A percentile compares a stretch with the other conserved stretches of the same genome.
These are phyloP conservation scores for Fagopyrum esculentum DNA, from an alignment of 148 eudicot genomes.

Conservation along the genomic window DNA sequence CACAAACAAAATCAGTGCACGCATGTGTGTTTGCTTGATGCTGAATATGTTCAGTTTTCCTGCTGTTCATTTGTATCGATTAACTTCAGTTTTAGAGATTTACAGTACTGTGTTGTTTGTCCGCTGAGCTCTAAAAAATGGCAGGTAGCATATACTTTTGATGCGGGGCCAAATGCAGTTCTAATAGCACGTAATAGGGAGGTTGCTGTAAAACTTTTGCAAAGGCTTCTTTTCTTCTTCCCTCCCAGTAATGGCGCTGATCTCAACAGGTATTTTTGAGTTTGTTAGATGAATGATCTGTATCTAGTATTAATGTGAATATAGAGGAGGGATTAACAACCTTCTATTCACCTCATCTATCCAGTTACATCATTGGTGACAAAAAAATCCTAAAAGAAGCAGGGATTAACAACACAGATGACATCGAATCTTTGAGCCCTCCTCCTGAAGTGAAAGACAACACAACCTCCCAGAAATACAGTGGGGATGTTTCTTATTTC, in stretches of 20 bases:
- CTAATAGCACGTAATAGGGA: slow-evolving; percentile 56
- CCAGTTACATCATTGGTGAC: slow-evolving; percentile 80
- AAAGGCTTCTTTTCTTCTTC: slow-evolving; percentile 67
- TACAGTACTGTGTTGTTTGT: not conserved
- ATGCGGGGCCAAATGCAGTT: slow-evolving; percentile 78
- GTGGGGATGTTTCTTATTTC: slow-evolving; percentile 78
- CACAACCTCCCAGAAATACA: slow-evolving; percentile 34
- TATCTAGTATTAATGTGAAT: not conserved
- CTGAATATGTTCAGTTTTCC: not conserved
- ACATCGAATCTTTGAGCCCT: slow-evolving; percentile 54
- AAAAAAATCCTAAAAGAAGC: slow-evolving; percentile 76
- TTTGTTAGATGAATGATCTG: not conserved
- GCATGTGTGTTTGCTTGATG: not conserved
- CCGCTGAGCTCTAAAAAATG: not conserved
- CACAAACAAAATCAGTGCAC: not conserved
- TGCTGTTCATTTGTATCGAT: not conserved
- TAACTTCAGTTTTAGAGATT: not conserved
- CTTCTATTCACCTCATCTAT: slow-evolving; percentile 6
- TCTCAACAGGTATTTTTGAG: slow-evolving; percentile 54
- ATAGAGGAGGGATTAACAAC: not conserved
- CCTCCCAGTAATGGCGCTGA: slow-evolving; percentile 74
- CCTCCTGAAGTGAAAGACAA: slow-evolving; percentile 58
- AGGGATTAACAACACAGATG: slow-evolving; percentile 58
- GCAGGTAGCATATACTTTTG: slow-evolving; percentile 92
- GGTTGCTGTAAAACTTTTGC: slow-evolving; percentile 66